These are phyloP conservation scores for Scytalidium sp. DNA, from an alignment of 2,329 filamentous ascomycete genomes.

Conservation along the genomic window DNA sequence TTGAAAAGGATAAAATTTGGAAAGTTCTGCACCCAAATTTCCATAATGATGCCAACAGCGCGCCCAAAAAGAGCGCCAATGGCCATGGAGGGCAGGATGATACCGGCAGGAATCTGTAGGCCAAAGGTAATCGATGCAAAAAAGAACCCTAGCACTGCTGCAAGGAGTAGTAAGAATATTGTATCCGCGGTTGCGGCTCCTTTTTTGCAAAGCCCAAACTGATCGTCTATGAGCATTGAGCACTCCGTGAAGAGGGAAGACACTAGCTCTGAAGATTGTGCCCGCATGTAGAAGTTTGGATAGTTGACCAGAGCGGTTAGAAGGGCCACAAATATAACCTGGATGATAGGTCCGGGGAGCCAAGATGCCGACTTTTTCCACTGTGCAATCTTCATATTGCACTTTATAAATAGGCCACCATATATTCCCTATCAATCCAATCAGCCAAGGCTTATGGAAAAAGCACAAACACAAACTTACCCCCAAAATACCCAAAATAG, in stretches of 20 bases:
- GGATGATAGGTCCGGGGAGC: conserved; percentile 70
- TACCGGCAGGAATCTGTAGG: conserved; percentile 89
- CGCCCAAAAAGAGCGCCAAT: conserved; percentile 90
- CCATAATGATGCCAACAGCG: conserved; percentile 83
- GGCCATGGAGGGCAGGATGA: conserved; percentile 93
- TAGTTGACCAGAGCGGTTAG: conserved; percentile 90
- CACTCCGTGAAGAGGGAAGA: conserved; percentile 92
- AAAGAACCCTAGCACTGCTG: conserved; percentile 78
- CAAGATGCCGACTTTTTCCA: conserved; percentile 69
- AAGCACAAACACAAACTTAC: conserved; percentile 32
- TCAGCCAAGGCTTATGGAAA: neutral
- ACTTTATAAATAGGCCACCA: conserved; percentile 89
- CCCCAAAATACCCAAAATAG: conserved; percentile 80
- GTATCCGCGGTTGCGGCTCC: conserved; percentile 79
- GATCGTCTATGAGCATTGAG: conserved; percentile 75
- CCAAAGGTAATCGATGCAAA: conserved; percentile 89
- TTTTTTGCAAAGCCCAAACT: conserved; percentile 85
- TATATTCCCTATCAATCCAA: conserved; percentile 69
- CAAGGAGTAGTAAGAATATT: conserved; percentile 78
- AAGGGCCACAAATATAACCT: conserved; percentile 77
- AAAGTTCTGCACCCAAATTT: conserved; percentile 80
- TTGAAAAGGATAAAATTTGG: conserved; percentile 75
- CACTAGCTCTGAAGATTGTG: conserved; percentile 87
- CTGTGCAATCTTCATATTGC: conserved; percentile 82
- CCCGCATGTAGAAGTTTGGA: conserved; percentile 93